phyloP scores from a whole-genome alignment of 139 green algal genomes.

The Zygnema cylindricum region DNA sequence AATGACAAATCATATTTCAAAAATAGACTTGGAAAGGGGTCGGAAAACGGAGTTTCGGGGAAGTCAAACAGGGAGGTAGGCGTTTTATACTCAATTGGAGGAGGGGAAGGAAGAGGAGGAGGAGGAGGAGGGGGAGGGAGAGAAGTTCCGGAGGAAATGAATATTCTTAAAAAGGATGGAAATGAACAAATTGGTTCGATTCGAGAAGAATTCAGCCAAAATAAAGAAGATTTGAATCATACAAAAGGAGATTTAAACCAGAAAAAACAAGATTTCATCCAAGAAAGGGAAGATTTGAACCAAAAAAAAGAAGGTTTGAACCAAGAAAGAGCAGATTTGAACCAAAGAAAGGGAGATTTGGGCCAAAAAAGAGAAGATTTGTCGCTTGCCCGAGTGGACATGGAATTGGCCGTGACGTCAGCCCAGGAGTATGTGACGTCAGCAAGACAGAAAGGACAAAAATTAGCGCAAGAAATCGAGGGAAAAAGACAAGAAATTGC shows the following conservation, averaged over 20 bases:
- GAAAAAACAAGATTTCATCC: neutral
- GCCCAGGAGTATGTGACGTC: neutral
- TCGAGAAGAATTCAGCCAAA: too few species aligned
- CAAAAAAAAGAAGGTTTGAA: neutral
- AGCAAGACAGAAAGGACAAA: neutral
- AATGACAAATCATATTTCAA: too few species aligned
- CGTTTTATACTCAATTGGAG: too few species aligned
- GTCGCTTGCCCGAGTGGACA: neutral
- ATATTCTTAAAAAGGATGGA: too few species aligned
- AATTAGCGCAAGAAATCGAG: neutral
- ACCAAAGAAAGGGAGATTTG: neutral
- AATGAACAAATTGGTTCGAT: too few species aligned
- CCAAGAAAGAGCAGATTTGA: neutral
- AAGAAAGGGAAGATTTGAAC: neutral
- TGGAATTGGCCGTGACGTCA: neutral
- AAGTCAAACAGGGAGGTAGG: too few species aligned
- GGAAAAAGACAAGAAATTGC: conserved; percentile 31
- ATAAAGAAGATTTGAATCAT: neutral
- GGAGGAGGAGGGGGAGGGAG: too few species aligned
- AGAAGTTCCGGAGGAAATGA: too few species aligned
- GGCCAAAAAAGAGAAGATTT: neutral
- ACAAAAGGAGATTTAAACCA: neutral
- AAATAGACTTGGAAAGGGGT: too few species aligned
- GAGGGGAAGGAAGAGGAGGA: too few species aligned
- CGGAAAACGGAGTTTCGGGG: too few species aligned